A percentile compares a stretch with the other conserved stretches of the same genome.
Evolutionary conservation across 2,329 filamentous ascomycete genomes (phyloP).

Genomic region (Colletotrichum viniferum): DNA sequence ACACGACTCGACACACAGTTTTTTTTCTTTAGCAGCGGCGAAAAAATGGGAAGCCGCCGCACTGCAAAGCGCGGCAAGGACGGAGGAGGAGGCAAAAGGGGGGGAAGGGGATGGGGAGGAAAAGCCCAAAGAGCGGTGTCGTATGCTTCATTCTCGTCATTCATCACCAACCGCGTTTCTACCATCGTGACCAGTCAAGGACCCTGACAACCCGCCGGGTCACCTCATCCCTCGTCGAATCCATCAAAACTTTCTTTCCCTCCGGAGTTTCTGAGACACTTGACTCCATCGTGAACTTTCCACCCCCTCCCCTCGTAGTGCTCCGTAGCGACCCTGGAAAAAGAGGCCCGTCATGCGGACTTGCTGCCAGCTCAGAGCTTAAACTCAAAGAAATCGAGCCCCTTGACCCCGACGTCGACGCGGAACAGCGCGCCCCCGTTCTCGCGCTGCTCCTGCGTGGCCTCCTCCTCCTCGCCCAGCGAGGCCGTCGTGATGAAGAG

Average conservation of each 20-base stretch:
- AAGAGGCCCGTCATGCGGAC: not conserved
- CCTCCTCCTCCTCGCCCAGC: slow-evolving; percentile 68
- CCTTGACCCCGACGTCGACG: slow-evolving; percentile 76
- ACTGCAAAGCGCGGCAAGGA: not conserved
- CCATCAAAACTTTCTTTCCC: not conserved
- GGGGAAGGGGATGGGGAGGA: not conserved
- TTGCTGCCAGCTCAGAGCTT: slow-evolving; percentile 42
- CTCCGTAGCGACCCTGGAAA: not conserved
- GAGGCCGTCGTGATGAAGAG: slow-evolving; percentile 81
- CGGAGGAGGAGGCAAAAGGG: not conserved
- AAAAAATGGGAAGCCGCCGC: not conserved
- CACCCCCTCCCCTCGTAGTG: not conserved
- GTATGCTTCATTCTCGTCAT: slow-evolving; percentile 4
- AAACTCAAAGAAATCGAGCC: slow-evolving; percentile 68
- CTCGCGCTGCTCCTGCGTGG: slow-evolving; percentile 61
- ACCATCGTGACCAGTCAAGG: not conserved
- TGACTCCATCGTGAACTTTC: not conserved
- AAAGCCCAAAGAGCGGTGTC: slow-evolving; percentile 1
- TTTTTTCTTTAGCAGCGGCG: not conserved
- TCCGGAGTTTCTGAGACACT: not conserved
- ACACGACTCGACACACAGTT: not conserved
- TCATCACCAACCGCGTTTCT: not conserved
- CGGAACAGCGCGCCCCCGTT: slow-evolving; percentile 76
- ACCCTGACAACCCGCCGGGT: not conserved
- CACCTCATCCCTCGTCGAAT: not conserved